phyloP scores from a whole-genome alignment of 192 early-diverging fungal species.

The Polychytrium aggregatum region DNA sequence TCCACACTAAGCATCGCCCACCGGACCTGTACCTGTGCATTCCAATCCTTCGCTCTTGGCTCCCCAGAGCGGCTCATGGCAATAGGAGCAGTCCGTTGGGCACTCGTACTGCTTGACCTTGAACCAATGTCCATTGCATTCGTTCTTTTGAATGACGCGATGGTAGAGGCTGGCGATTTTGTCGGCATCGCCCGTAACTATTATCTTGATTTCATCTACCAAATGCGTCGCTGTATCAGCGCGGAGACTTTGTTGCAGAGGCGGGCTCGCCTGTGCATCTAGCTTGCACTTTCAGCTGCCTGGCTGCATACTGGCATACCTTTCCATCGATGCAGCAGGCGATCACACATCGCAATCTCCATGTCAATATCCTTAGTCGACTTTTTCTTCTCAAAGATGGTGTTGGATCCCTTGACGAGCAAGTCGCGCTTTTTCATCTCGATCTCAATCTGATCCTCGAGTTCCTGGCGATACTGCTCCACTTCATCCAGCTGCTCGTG shows the following conservation, averaged over 20 bases:
- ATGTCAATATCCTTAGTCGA: constrained; percentile 7
- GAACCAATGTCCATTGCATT: constrained; percentile 29
- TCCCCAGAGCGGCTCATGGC: constrained; percentile 39
- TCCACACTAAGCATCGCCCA: background rate
- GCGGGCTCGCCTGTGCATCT: constrained; percentile 5
- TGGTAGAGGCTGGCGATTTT: constrained; percentile 4
- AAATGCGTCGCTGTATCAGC: background rate
- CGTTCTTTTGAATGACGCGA: constrained; percentile 1
- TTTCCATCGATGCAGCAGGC: constrained; percentile 10
- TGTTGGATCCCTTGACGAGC: constrained; percentile 17
- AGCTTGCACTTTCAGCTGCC: too few relatives aligned
- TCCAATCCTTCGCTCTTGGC: constrained; percentile 32
- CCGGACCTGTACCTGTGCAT: constrained; percentile 36
- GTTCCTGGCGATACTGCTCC: constrained; percentile 5
- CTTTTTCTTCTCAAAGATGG: background rate
- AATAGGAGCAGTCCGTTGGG: constrained; percentile 37
- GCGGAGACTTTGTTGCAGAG: background rate
- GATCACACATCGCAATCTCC: constrained; percentile 18
- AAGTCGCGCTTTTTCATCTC: constrained; percentile 23
- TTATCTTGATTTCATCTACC: background rate
- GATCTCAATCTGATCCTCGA: constrained; percentile 30
- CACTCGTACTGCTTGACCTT: constrained; percentile 30
- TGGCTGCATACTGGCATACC: too few relatives aligned
- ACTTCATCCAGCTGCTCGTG: constrained; percentile 15
- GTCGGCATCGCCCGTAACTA: constrained; percentile 1